These are phyloP conservation scores for Podospora fimiseda DNA, from an alignment of 495 filamentous ascomycete species.

Conservation along the genomic window DNA sequence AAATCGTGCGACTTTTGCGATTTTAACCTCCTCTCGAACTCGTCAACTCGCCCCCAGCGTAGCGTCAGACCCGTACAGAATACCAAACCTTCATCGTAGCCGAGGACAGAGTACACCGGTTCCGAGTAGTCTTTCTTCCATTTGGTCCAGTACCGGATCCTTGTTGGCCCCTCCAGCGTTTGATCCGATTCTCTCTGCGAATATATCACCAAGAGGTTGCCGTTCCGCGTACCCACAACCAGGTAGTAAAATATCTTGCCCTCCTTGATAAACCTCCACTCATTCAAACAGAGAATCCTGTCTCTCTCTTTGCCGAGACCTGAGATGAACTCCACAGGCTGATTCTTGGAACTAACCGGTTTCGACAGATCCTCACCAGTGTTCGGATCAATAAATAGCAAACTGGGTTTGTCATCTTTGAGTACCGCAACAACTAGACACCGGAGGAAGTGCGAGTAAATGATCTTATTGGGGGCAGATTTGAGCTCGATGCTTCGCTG, in stretches of 20 bases:
- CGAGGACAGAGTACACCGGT: slow-evolving; percentile 37
- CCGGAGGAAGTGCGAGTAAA: slow-evolving; percentile 46
- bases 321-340: slow-evolving; percentile 28
- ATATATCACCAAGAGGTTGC: slow-evolving; percentile 42
- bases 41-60: slow-evolving; percentile 42
- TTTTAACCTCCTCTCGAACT: slow-evolving; percentile 37
- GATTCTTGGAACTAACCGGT: slow-evolving; percentile 30
- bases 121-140: slow-evolving; percentile 33
- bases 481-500: slow-evolving; percentile 44
- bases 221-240: slow-evolving; percentile 32
- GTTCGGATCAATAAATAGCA: slow-evolving; percentile 43
- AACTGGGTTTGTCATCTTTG: slow-evolving; percentile 27
- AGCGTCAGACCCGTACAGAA: slow-evolving; percentile 37
- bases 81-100: slow-evolving; percentile 39
- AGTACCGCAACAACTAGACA: slow-evolving; percentile 48
- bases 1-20: slow-evolving; percentile 30
- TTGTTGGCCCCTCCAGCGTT: slow-evolving; percentile 4
- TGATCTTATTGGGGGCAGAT: slow-evolving; percentile 46
- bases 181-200: slow-evolving; percentile 15
- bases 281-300: slow-evolving; percentile 34
- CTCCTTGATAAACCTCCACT: slow-evolving; percentile 41
- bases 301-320: slow-evolving; percentile 37
- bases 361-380: slow-evolving; percentile 41
- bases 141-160: slow-evolving; percentile 40
- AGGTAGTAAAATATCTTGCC: slow-evolving; percentile 40